Evolutionary conservation across 345 rosid species (phyloP).

Genomic region (Ricinus communis): DNA sequence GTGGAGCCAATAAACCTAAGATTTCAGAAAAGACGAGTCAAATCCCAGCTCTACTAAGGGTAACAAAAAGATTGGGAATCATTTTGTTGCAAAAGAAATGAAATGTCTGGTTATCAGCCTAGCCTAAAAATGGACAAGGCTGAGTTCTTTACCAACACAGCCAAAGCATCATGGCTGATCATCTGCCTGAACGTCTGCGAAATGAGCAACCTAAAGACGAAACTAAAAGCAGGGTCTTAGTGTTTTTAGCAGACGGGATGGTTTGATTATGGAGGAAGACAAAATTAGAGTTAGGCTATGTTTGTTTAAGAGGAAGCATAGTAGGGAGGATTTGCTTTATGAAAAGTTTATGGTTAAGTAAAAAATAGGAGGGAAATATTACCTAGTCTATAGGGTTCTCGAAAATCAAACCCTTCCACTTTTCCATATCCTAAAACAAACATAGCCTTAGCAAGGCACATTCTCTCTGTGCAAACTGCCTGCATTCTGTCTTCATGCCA

Average conservation of each 20-base stretch:
- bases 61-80: neutral
- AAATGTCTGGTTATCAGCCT: neutral
- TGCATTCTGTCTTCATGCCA: neutral
- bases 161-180: neutral
- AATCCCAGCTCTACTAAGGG: neutral
- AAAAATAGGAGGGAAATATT: too few relatives aligned
- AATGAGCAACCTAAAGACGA: neutral
- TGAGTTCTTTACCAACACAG: neutral
- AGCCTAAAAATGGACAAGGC: neutral
- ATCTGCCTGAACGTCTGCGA: neutral
- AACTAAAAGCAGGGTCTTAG: neutral
- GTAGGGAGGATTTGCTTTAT: too few relatives aligned
- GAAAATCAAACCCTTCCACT: too few relatives aligned
- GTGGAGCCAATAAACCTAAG: neutral
- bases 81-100: neutral
- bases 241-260: neutral
- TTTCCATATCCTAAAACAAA: too few relatives aligned
- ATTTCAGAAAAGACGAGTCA: neutral
- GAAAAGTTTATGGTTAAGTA: too few relatives aligned
- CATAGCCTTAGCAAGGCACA: neutral
- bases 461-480: neutral
- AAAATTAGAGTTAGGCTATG: too few relatives aligned
- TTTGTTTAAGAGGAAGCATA: too few relatives aligned
- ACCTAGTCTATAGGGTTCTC: too few relatives aligned
- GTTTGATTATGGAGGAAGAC: neutral